Evolutionary conservation across 1,284 basidiomycete genomes (phyloP).

Genomic region (Cryptococcus wingfieldii): DNA sequence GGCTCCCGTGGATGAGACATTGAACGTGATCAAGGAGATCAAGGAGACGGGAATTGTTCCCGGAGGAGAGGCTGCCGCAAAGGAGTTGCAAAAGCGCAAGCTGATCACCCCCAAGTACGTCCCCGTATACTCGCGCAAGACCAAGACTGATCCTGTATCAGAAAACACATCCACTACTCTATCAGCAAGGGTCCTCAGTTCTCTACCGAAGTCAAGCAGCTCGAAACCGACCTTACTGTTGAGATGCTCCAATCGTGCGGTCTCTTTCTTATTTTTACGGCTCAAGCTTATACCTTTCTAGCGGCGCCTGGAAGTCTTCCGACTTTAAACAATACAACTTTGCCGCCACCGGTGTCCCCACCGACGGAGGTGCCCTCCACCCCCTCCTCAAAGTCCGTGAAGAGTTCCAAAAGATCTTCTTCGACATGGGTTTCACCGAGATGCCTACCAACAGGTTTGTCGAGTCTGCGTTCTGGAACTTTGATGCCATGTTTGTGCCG

Average conservation of each 20-base stretch:
- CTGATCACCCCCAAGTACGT: slow-evolving; percentile 54
- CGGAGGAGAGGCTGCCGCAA: slow-evolving; percentile 71
- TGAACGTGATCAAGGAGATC: slow-evolving; percentile 70
- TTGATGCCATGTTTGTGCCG: slow-evolving; percentile 96
- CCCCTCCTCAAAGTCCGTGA: slow-evolving; percentile 96
- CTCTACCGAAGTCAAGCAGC: slow-evolving; percentile 87
- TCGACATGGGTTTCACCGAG: slow-evolving; percentile 99
- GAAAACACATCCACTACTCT: slow-evolving; percentile 93
- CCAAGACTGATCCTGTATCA: slow-evolving; percentile 37
- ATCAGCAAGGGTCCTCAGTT: slow-evolving; percentile 82
- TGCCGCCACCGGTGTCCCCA: slow-evolving; percentile 86
- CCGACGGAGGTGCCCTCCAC: slow-evolving; percentile 86
- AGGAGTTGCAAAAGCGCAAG: slow-evolving; percentile 89
- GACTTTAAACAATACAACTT: slow-evolving; percentile 99
- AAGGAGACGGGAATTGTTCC: slow-evolving; percentile 62
- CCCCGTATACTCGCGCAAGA: neutral
- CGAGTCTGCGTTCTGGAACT: slow-evolving; percentile 99
- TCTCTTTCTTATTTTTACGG: slow-evolving; percentile 8
- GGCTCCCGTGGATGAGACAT: slow-evolving; percentile 68
- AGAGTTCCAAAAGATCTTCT: slow-evolving; percentile 96
- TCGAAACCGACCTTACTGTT: slow-evolving; percentile 94
- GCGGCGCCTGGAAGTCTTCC: slow-evolving; percentile 85
- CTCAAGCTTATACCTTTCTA: slow-evolving; percentile 39
- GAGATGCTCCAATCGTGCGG: slow-evolving; percentile 89
- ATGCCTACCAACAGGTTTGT: slow-evolving; percentile 99